Evolutionary conservation across 2,329 filamentous ascomycete genomes (phyloP).

Genomic region (Sclerotiophoma versabilis): DNA sequence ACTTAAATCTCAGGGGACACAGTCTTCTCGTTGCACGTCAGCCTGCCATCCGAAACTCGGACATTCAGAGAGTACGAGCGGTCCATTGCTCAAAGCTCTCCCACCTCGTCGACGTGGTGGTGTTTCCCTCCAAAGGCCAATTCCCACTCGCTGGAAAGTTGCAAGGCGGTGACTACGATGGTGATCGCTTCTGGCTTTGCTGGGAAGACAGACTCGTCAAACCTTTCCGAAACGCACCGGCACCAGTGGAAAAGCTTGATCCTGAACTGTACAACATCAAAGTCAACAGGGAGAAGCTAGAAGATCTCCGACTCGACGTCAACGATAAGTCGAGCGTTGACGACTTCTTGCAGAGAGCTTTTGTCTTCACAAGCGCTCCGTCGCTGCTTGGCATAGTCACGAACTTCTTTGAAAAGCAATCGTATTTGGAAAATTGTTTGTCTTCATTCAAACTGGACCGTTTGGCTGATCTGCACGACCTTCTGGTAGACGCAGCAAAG

Average conservation of each 20-base stretch:
- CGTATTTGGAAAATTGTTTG: conserved; percentile 58
- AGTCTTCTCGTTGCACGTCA: conserved; percentile 73
- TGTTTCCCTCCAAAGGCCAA: conserved; percentile 73
- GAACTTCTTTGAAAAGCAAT: conserved; percentile 67
- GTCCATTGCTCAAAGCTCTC: conserved; percentile 66
- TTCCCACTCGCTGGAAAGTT: conserved; percentile 72
- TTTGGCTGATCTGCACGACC: conserved; percentile 53
- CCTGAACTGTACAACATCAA: conserved; percentile 58
- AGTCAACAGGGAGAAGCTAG: conserved; percentile 58
- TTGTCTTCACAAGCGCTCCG: conserved; percentile 65
- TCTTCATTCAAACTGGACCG: conserved; percentile 26
- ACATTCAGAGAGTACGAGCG: conserved; percentile 69
- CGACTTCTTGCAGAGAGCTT: conserved; percentile 61
- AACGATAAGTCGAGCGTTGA: conserved; percentile 40
- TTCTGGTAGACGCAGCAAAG: conserved; percentile 55
- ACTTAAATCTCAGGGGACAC: conserved; percentile 61
- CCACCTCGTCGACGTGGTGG: conserved; percentile 76
- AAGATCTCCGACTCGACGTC: conserved; percentile 49
- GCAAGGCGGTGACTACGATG: conserved; percentile 83
- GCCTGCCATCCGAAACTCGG: conserved; percentile 73
- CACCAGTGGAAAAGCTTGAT: conserved; percentile 57
- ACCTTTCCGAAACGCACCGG: conserved; percentile 69
- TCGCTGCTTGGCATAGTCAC: conserved; percentile 70
- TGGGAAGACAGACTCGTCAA: conserved; percentile 72
- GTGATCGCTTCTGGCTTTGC: conserved; percentile 78